Evolutionary conservation across 2,329 filamentous ascomycete genomes (phyloP).

Genomic region (Fusarium dlaminii): DNA sequence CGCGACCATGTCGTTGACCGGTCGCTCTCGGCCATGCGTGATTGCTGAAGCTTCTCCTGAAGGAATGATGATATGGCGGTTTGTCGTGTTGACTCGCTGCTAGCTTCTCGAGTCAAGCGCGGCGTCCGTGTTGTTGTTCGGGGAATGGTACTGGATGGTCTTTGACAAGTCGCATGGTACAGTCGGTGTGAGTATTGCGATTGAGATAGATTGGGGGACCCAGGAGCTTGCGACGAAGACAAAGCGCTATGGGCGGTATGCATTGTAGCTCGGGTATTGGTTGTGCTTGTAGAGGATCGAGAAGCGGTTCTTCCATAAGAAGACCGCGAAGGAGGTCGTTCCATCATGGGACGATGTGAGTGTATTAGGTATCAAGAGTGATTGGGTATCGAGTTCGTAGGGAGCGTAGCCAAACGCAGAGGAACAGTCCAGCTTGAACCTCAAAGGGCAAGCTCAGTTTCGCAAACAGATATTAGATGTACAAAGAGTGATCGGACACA

Average conservation of each 20-base stretch:
- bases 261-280: slow-evolving; percentile 52
- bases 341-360: slow-evolving; percentile 40
- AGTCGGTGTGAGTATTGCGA: slow-evolving; percentile 52
- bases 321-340: slow-evolving; percentile 43
- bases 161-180: slow-evolving; percentile 52
- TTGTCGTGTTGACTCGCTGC: slow-evolving; percentile 53
- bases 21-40: slow-evolving; percentile 60
- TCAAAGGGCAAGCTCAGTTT: not conserved
- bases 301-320: slow-evolving; percentile 56
- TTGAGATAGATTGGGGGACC: slow-evolving; percentile 48
- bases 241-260: slow-evolving; percentile 55
- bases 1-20: slow-evolving; percentile 49
- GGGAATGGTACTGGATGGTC: slow-evolving; percentile 44
- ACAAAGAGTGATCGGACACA: not conserved
- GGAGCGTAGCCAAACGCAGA: not conserved
- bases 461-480: not conserved
- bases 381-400: not conserved
- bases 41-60: slow-evolving; percentile 64
- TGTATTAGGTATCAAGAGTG: not conserved
- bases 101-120: slow-evolving; percentile 54
- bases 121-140: slow-evolving; percentile 53
- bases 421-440: not conserved
- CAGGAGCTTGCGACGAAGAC: slow-evolving; percentile 52
- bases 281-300: slow-evolving; percentile 56
- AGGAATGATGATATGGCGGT: slow-evolving; percentile 60